Evolutionary conservation across 1,284 basidiomycete genomes (phyloP).

Genomic region (Puccinia novopanici): DNA sequence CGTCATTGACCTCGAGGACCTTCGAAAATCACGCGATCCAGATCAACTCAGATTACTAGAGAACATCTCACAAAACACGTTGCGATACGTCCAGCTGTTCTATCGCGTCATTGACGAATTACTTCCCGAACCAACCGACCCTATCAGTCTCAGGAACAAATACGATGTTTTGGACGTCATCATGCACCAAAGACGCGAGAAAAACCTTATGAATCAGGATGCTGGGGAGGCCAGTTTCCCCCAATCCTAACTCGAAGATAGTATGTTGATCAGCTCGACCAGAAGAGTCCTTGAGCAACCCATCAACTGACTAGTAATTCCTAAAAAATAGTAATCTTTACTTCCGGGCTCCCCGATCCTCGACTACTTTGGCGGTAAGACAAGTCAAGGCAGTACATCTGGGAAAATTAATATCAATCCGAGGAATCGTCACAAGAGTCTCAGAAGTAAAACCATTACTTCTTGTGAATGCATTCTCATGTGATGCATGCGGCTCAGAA

Average conservation of each 20-base stretch:
- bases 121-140: slow-evolving; percentile 80
- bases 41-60: slow-evolving; percentile 33
- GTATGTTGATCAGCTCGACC: too few species aligned
- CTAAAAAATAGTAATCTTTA: slow-evolving; percentile 74
- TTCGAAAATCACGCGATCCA: slow-evolving; percentile 1
- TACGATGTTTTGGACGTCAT: slow-evolving; percentile 89
- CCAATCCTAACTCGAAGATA: slow-evolving; percentile 88
- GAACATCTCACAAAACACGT: slow-evolving; percentile 79
- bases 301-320: background rate
- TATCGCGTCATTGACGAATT: slow-evolving; percentile 85
- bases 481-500: slow-evolving; percentile 95
- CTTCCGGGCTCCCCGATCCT: slow-evolving; percentile 76
- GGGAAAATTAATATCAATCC: slow-evolving; percentile 89
- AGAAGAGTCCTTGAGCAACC: slow-evolving; percentile 12
- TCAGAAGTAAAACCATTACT: slow-evolving; percentile 98
- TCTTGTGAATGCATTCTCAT: slow-evolving; percentile 96
- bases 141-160: slow-evolving; percentile 70
- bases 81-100: slow-evolving; percentile 87
- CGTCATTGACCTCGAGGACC: slow-evolving; percentile 76
- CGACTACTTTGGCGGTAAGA: slow-evolving; percentile 74
- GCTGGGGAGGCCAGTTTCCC: slow-evolving; percentile 68
- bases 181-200: slow-evolving; percentile 83
- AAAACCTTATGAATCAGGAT: slow-evolving; percentile 64
- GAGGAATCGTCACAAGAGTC: slow-evolving; percentile 96
- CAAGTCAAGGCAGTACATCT: slow-evolving; percentile 82